Evolutionary conservation across 1,284 basidiomycete genomes (phyloP).

Genomic region (Vanrija sp.): DNA sequence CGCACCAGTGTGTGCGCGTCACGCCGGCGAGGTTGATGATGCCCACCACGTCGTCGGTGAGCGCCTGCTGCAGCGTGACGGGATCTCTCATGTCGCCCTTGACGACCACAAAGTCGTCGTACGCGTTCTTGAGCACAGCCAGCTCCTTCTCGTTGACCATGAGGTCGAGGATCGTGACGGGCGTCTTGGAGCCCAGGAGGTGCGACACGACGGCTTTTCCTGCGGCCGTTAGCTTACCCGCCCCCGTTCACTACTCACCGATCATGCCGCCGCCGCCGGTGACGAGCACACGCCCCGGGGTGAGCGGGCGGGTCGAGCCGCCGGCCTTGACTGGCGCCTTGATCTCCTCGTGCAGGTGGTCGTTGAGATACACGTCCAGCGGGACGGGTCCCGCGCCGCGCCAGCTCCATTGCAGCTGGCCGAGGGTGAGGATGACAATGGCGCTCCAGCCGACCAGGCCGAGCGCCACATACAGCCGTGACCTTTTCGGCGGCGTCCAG

Average conservation of each 20-base stretch:
- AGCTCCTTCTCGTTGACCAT: conserved; percentile 26
- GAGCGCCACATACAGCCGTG: no score
- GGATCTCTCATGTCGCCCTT: conserved; percentile 29
- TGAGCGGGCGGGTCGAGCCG: no score
- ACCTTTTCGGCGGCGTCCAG: no score
- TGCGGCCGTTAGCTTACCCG: neutral
- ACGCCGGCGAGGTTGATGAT: conserved; percentile 39
- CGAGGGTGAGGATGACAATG: no score
- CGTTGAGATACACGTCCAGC: no score
- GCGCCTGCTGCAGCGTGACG: conserved; percentile 5
- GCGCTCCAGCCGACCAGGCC: no score
- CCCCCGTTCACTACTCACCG: neutral
- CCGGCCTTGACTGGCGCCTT: no score
- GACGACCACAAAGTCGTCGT: conserved; percentile 15
- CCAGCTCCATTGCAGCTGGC: no score
- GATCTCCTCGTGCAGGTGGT: no score
- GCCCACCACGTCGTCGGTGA: conserved; percentile 22
- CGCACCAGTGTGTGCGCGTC: conserved; percentile 30
- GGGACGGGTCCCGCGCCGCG: no score
- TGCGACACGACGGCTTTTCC: conserved; percentile 24
- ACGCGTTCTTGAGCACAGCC: conserved; percentile 13
- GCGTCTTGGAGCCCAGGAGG: conserved; percentile 13
- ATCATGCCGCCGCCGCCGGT: neutral
- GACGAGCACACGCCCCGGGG: neutral
- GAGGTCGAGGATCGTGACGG: conserved; percentile 25